Conservation (phyloP, 768 basidiomycete genomes). For the Fomitopsis serialis region DNA sequence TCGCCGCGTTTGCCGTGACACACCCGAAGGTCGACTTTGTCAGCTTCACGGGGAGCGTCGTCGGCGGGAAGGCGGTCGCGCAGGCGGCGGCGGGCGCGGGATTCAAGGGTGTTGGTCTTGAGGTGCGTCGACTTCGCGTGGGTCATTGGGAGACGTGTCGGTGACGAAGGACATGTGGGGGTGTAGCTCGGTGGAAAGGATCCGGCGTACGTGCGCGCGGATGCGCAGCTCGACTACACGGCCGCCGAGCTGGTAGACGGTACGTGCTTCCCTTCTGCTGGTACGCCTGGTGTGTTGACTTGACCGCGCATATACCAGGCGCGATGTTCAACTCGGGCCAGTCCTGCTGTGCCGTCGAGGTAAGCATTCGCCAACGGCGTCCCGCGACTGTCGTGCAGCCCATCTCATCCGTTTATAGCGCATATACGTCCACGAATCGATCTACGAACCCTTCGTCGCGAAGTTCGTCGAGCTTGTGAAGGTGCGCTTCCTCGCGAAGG, state of each 20-base stretch:
- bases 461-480: constrained; percentile 71
- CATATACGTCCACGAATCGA: constrained; percentile 86
- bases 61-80: constrained; percentile 69
- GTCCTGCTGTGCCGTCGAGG: constrained; percentile 93
- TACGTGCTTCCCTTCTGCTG: too few relatives aligned
- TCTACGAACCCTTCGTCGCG: constrained; percentile 77
- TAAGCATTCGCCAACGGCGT: too few relatives aligned
- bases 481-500: constrained; percentile 26
- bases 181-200: constrained; percentile 96
- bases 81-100: constrained; percentile 62
- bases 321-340: constrained; percentile 98
- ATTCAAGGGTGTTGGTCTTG: constrained; percentile 86
- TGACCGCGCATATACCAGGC: too few relatives aligned
- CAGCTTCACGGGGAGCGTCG: constrained; percentile 87
- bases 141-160: too few relatives aligned
- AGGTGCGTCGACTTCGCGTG: constrained; percentile 39
- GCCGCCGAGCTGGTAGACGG: constrained; percentile 89
- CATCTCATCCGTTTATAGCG: constrained; percentile 43
- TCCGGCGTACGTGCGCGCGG: constrained; percentile 88
- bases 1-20: constrained; percentile 55
- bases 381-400: too few relatives aligned
- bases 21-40: constrained; percentile 74
- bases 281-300: too few relatives aligned
- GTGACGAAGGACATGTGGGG: constrained; percentile 27
- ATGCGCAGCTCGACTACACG: constrained; percentile 81